Evolutionary conservation across 2,329 filamentous ascomycete species (phyloP).

Genomic region (Microdochium bolleyi): DNA sequence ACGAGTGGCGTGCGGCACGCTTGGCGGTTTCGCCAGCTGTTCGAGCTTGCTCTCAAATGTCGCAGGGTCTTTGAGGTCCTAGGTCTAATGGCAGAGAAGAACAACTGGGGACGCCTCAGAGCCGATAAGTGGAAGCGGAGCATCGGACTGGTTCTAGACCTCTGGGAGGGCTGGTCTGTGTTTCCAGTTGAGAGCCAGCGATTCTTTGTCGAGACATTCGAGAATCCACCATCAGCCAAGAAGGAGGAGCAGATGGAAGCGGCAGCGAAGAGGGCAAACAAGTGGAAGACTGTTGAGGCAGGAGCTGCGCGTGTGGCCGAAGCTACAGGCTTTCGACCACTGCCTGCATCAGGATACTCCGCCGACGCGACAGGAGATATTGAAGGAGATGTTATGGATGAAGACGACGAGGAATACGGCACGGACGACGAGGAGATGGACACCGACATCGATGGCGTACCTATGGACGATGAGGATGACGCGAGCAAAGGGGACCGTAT

Average conservation of each 20-base stretch:
- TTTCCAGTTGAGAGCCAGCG: conserved; percentile 71
- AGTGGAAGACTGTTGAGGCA: conserved; percentile 45
- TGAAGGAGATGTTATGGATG: conserved; percentile 29
- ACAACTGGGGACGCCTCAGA: conserved; percentile 73
- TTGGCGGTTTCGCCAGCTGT: conserved; percentile 78
- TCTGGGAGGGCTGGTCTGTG: conserved; percentile 66
- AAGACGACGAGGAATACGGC: conserved; percentile 39
- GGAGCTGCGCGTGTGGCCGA: conserved; percentile 16
- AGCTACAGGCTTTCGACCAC: conserved; percentile 15
- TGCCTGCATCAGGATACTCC: conserved; percentile 4
- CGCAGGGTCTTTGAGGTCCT: conserved; percentile 66
- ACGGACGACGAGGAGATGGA: conserved; percentile 40
- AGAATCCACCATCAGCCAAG: conserved; percentile 53
- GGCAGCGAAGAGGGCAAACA: conserved; percentile 26
- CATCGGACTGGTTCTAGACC: conserved; percentile 56
- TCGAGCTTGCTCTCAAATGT: conserved; percentile 63
- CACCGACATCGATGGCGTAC: conserved; percentile 36
- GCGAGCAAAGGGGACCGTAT: conserved; percentile 22
- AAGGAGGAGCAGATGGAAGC: conserved; percentile 21
- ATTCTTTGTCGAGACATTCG: conserved; percentile 61
- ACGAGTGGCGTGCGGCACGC: conserved; percentile 73
- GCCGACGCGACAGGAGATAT: conserved; percentile 15
- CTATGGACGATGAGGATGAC: conserved; percentile 26
- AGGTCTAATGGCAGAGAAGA: conserved; percentile 62
- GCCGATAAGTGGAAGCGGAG: conserved; percentile 81